Base-by-base conservation (phyloP, 2,329 filamentous ascomycete species). In the Pseudogymnoascus sp. region DNA sequence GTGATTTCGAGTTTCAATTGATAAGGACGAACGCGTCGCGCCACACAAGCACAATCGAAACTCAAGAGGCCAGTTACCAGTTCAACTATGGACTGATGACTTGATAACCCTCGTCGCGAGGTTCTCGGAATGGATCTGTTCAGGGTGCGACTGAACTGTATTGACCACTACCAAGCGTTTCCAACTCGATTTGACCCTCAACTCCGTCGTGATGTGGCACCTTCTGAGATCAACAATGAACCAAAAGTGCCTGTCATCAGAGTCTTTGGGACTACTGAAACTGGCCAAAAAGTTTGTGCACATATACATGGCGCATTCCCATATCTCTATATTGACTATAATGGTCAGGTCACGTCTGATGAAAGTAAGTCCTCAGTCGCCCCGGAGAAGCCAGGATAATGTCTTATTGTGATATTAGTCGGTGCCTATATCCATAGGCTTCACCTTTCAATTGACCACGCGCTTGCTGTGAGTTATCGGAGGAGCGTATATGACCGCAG, bases 301-400 rank as follows among this genome's bases (percentile, higher is more conserved):
- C 94, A 99, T 77, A 85, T 99, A 62, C 94, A 97, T 75, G 94
- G 95, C 64, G 92, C 91, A 22, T 92, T 99, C 70, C 94, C 94
- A 1, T 99, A 99, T 72, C 79, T 97, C n/a, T 97, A 92, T 72
- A 80, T 99, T 62, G 88, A 93, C 73, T 96, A 96, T 73, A 79
- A 82, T 58, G 92, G 90, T 22, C 83, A 82, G 68, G 74, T 94
- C 64, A 80, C 80, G 41, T 78, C 81, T 8, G 82, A 89, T 66
- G 82, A 87, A 73, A 89, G 90, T 92, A 75, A 72, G 83, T 69
- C n/a, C 19, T 19, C 49, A 35, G 49, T 12, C 28, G 25, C 49
- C n/a, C 25, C 22, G 14, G 25, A 23, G 23, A n/a, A 14, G 41
- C 16, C 11, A 45, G 12, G 9, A 9, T 28, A 12, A 36, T 23